Percentiles rank a stretch among this genome's conserved stretches.
These are phyloP conservation scores for Ascoidea asiatica DNA, from an alignment of 805 yeast genomes.

Conservation along the genomic window DNA sequence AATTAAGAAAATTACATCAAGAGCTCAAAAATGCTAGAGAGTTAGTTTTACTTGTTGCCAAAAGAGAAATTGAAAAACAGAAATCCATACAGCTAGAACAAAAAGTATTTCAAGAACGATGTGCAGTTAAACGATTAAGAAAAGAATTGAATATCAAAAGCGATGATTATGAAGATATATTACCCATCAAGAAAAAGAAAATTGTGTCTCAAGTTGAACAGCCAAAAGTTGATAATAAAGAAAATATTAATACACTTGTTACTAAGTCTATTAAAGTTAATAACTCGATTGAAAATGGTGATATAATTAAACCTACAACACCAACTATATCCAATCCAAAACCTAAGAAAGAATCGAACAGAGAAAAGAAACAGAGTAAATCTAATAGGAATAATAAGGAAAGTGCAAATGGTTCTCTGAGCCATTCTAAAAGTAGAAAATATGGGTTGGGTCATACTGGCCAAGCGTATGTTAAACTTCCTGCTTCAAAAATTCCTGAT, in stretches of 20 bases:
- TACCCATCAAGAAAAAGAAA: slow-evolving; percentile 64
- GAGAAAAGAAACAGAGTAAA: slow-evolving; percentile 7
- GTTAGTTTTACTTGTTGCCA: slow-evolving; percentile 54
- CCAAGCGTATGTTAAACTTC: slow-evolving; percentile 77
- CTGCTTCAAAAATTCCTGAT: slow-evolving; percentile 88
- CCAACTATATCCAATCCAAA: background rate
- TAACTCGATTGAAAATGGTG: slow-evolving; percentile 9
- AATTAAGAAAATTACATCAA: slow-evolving; percentile 55
- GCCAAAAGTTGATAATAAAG: slow-evolving; percentile 9
- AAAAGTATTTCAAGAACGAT: slow-evolving; percentile 59
- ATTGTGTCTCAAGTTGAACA: slow-evolving; percentile 14
- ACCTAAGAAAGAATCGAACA: slow-evolving; percentile 7
- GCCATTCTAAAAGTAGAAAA: background rate
- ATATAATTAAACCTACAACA: slow-evolving; percentile 1
- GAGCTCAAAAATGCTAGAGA: slow-evolving; percentile 70
- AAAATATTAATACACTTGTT: slow-evolving; percentile 8
- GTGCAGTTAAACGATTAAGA: slow-evolving; percentile 59
- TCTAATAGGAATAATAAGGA: slow-evolving; percentile 6
- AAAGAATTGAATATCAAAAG: slow-evolving; percentile 66
- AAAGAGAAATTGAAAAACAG: slow-evolving; percentile 55
- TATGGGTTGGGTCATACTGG: slow-evolving; percentile 2
- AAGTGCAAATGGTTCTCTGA: slow-evolving; percentile 4
- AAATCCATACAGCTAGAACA: slow-evolving; percentile 49
- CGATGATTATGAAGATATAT: slow-evolving; percentile 63
- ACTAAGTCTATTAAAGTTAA: slow-evolving; percentile 7